Evolutionary conservation across 805 yeast species (phyloP), one percentile per base, ranked within the genome.

Genomic region (Schizosaccharomyces osmophilus): DNA sequence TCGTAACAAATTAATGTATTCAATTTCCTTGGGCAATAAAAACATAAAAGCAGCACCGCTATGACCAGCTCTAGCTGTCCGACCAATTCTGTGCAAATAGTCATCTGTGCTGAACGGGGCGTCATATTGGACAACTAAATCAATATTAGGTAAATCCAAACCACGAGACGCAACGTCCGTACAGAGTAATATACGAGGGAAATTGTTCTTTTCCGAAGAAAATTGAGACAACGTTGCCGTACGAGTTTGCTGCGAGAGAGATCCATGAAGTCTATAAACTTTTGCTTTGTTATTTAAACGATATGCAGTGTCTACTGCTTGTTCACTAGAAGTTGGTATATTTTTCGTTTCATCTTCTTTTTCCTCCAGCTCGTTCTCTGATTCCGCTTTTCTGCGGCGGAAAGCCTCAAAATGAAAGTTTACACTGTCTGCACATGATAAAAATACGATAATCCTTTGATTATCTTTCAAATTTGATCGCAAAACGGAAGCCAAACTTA

Each of bases 111-210:
- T 79, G 68, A 90, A 89, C 4, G 98, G 96, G 2, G 99, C 96
- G 69, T 93, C 99, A 67, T 82, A 84, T 71, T 93, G 98, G 22
- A 93, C 77, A 41, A 93, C 95, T 59, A 83, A 80, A 57, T 93
- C 80, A 63, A 93, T 87, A 60, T 81, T 78, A 1, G 96, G 95
- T 62, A 93, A 74, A 75, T 93, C 99, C 64, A 93, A 77, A 64
- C 99, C 99, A 73, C 99, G 82, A 42, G 97, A 83, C 0, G 97
- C 98, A 64, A 93, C 97, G 77, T 93, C 99, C 0, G 99, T 93
- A 76, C 97, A 90, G 66, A 93, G 80, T 67, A 93, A 75, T 24
- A 93, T 77, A 1, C 83, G 77, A 0, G 70, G 74, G 55, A 67
- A 69, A 60, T 68, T 71, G 17, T 64, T 63, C 4, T 74, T 64